Base-by-base conservation (phyloP, 345 rosid genomes). In the Mallotus nudiflorus region DNA sequence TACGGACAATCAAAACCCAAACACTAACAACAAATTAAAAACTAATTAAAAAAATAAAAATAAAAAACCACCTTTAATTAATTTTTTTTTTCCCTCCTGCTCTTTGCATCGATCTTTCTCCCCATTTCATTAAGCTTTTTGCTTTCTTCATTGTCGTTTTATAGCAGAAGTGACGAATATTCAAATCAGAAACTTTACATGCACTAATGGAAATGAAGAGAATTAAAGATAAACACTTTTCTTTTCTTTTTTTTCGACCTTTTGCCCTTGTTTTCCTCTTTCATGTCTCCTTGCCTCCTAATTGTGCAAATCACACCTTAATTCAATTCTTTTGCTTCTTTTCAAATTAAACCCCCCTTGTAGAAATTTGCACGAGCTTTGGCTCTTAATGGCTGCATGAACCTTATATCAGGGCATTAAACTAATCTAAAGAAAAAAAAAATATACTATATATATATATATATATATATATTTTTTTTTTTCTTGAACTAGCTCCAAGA, bases 331-430 rank as follows among this genome's bases (percentile, higher is more conserved):
- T 74, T 77, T 62, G 51, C 62, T 75, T 28, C 74, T 65, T 11
- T 67, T 42, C 46, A 42, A 42, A n/a, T n/a, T n/a, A n/a, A 42
- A 42, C 14, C 14, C 46, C 11, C 9, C 1, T 42, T 42, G 9
- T 54, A 65, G 50, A 66, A 74, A 65, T 57, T 64, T 63, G 64
- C 33, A 51, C 63, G 1, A 33, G 59, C 62, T 76, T 68, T 82
- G 85, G 84, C 81, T 78, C 72, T 24, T 82, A 67, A 80, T 67
- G 85, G 74, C 65, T 82, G 82, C 89, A 81, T 54, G 73, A 72
- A 77, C 84, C 92, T 74, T 73, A 61, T 54, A 73, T 77, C 74
- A 33, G 51, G 87, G 78, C 68, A 60, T 72, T 71, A n/a, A 59
- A 15, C 65, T 58, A 70, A 55, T 62, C 73, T 80, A 77, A 77